These are phyloP conservation scores for Coemansia sp. DNA, from an alignment of 192 early-diverging fungal genomes.

Conservation along the genomic window DNA sequence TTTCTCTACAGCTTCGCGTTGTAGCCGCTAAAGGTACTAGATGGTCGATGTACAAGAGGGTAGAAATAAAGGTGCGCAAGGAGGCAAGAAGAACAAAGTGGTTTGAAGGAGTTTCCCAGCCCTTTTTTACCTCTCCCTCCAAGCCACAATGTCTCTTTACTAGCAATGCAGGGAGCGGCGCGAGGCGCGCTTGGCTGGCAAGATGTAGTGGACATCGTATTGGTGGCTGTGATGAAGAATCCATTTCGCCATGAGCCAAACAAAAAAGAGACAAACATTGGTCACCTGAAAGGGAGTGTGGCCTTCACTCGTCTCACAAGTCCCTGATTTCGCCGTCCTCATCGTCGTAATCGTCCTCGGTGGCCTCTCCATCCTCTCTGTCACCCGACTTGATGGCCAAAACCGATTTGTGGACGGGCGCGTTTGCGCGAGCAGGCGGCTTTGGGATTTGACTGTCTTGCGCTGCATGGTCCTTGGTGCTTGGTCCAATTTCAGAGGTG, in stretches of 20 bases:
- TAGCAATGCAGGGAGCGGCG: neutral
- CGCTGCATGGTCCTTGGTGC: neutral
- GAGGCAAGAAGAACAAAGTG: neutral
- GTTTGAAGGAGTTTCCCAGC: neutral
- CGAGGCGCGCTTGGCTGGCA: neutral
- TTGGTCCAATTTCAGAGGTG: neutral
- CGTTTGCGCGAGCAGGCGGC: neutral
- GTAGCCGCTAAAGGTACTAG: neutral
- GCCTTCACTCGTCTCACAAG: neutral
- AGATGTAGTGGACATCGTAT: neutral
- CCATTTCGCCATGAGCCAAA: too few relatives aligned
- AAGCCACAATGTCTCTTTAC: neutral
- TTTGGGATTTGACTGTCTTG: neutral
- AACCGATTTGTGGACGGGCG: conserved; percentile 4
- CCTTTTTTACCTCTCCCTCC: neutral
- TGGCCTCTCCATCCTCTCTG: conserved; percentile 48
- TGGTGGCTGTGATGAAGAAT: neutral
- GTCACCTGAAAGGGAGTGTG: too few relatives aligned
- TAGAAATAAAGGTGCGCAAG: neutral
- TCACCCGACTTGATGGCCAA: conserved; percentile 10
- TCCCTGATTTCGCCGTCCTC: conserved; percentile 52
- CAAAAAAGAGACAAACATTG: too few relatives aligned
- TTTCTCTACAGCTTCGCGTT: neutral
- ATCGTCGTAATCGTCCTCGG: conserved; percentile 47
- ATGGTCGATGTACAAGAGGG: too few relatives aligned